Conservation (phyloP, 768 basidiomycete species). For the Boletus pseudopeckii region DNA sequence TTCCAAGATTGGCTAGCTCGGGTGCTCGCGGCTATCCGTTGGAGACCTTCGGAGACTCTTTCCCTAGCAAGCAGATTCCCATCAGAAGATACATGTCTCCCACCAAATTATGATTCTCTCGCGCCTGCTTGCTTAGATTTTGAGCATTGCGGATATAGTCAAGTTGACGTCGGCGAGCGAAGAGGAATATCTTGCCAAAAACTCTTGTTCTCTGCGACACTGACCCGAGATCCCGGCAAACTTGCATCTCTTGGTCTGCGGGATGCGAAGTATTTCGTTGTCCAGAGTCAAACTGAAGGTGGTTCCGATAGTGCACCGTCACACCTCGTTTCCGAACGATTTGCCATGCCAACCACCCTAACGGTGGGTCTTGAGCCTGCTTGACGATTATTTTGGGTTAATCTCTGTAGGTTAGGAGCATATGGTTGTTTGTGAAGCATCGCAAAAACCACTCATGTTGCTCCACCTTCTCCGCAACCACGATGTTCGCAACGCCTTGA, state of each 20-base stretch:
- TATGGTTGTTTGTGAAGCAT: conserved; percentile 75
- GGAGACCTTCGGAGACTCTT: conserved; percentile 25
- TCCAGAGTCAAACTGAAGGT: conserved; percentile 50
- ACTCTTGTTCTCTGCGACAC: conserved; percentile 91
- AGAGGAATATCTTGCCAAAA: conserved; percentile 81
- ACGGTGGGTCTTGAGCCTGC: conserved; percentile 42
- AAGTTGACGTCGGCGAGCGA: conserved; percentile 54
- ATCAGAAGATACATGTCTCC: conserved; percentile 3
- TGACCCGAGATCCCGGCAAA: conserved; percentile 92
- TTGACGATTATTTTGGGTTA: not conserved
- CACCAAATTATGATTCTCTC: conserved; percentile 40
- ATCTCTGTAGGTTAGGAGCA: conserved; percentile 58
- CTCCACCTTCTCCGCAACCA: conserved; percentile 76
- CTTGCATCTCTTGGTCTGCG: conserved; percentile 76
- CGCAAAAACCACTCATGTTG: conserved; percentile 84
- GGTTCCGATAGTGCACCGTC: conserved; percentile 38
- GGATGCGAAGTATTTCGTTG: conserved; percentile 84
- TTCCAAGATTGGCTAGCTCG: conserved; percentile 94
- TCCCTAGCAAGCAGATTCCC: not conserved
- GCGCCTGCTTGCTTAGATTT: conserved; percentile 54
- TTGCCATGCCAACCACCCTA: conserved; percentile 77
- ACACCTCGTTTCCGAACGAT: conserved; percentile 67
- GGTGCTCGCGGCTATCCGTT: conserved; percentile 71
- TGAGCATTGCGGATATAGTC: conserved; percentile 20
- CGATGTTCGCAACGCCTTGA: conserved; percentile 65